phyloP scores from a whole-genome alignment of 495 filamentous ascomycete species.

The Barbatosphaeria neglecta region DNA sequence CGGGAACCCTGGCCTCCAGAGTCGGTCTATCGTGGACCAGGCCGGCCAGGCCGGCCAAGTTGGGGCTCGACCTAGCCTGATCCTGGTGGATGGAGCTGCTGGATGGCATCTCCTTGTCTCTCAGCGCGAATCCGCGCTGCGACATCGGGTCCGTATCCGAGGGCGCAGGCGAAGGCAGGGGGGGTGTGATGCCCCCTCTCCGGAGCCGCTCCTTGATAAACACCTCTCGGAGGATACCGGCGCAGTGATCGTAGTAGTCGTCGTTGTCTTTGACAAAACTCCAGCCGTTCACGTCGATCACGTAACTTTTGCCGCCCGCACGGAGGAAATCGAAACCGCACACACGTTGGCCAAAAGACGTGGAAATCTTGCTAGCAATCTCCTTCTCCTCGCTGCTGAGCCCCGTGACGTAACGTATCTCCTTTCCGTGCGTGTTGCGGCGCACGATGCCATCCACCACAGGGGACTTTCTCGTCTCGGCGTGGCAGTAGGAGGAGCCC shows the following conservation, averaged over 20 bases:
- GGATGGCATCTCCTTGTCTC: conserved; percentile 22
- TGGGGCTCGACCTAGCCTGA: conserved; percentile 23
- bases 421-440: conserved; percentile 93
- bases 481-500: conserved; percentile 85
- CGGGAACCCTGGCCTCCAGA: conserved; percentile 1
- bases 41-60: conserved; percentile 9
- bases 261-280: conserved; percentile 99
- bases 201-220: conserved; percentile 65
- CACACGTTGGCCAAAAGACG: conserved; percentile 85
- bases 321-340: conserved; percentile 95
- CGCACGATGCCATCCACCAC: conserved; percentile 94
- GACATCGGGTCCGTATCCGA: conserved; percentile 31
- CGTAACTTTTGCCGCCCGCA: conserved; percentile 78
- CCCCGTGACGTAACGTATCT: conserved; percentile 86
- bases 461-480: conserved; percentile 91
- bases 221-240: conserved; percentile 71
- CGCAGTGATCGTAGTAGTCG: conserved; percentile 89
- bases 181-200: conserved; percentile 28
- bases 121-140: conserved; percentile 14
- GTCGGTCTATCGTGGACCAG: conserved; percentile 15
- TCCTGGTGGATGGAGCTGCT: conserved; percentile 10
- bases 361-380: conserved; percentile 82
- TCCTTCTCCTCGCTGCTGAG: conserved; percentile 68
- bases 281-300: conserved; percentile 99
- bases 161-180: conserved; percentile 30